phyloP scores from a whole-genome alignment of 495 filamentous ascomycete species.

The Bombardia bombarda region DNA sequence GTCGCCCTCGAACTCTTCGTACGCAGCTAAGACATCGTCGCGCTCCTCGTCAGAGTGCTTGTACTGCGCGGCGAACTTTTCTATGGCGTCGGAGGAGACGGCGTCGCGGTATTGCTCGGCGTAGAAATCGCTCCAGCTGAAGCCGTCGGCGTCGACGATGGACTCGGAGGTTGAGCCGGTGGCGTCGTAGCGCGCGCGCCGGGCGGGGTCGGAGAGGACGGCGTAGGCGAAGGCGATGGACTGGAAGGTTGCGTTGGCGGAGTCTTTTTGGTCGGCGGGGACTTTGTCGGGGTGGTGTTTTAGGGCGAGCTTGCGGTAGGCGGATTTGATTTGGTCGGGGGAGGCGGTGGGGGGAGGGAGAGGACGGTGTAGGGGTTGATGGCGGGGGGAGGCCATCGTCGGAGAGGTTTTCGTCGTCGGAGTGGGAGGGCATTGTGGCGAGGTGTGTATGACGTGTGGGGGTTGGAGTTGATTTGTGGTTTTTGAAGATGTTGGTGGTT shows the following conservation, averaged over 20 bases:
- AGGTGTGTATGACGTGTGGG: no score
- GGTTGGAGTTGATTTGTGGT: no score
- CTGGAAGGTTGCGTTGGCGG: slow-evolving; percentile 76
- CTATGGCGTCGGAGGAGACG: slow-evolving; percentile 60
- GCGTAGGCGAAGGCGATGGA: slow-evolving; percentile 88
- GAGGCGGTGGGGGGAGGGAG: slow-evolving; percentile 54
- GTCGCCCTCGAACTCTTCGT: slow-evolving; percentile 58
- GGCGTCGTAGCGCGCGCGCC: slow-evolving; percentile 76
- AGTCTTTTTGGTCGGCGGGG: slow-evolving; percentile 48
- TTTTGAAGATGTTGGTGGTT: no score
- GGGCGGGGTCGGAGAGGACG: slow-evolving; percentile 70
- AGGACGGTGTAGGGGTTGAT: slow-evolving; percentile 89
- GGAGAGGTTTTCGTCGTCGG: no score
- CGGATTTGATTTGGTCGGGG: slow-evolving; percentile 68
- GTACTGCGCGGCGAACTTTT: slow-evolving; percentile 65
- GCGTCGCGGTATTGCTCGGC: slow-evolving; percentile 67
- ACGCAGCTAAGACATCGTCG: slow-evolving; percentile 67
- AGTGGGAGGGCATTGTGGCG: no score
- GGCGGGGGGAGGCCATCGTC: no score
- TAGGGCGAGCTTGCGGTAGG: slow-evolving; percentile 81
- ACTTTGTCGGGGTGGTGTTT: slow-evolving; percentile 92
- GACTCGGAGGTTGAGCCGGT: slow-evolving; percentile 82
- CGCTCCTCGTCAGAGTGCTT: slow-evolving; percentile 83
- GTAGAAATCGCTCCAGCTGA: slow-evolving; percentile 88
- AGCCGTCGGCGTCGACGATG: slow-evolving; percentile 60